phyloP scores from a whole-genome alignment of 2,329 filamentous ascomycete species.

The Tolypocladium nubicola region DNA sequence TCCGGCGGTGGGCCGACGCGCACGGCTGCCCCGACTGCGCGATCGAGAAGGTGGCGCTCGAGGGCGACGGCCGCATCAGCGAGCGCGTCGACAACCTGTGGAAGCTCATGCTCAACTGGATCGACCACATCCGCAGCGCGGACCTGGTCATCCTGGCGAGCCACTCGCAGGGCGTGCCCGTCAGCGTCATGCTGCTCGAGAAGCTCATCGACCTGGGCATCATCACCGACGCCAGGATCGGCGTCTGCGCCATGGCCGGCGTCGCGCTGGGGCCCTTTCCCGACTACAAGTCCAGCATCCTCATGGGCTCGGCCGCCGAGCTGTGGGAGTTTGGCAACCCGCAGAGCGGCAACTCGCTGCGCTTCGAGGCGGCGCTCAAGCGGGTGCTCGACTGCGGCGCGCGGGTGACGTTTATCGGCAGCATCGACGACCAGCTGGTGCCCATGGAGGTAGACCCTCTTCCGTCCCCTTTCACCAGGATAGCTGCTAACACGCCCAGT shows the following conservation, averaged over 20 bases:
- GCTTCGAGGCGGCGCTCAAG: constrained; percentile 68
- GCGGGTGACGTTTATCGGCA: constrained; percentile 78
- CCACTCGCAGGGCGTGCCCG: constrained; percentile 92
- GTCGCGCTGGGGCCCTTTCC: constrained; percentile 89
- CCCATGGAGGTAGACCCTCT: constrained; percentile 60
- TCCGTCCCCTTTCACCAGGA: not conserved
- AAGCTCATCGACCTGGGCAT: constrained; percentile 88
- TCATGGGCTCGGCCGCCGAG: constrained; percentile 86
- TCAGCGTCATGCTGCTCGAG: constrained; percentile 82
- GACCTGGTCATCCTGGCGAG: constrained; percentile 90
- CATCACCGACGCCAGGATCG: constrained; percentile 64
- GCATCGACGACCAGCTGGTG: constrained; percentile 93
- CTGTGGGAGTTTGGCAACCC: constrained; percentile 87
- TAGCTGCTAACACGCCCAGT: constrained; percentile 32
- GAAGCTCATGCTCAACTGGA: constrained; percentile 91
- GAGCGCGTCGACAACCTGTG: constrained; percentile 87
- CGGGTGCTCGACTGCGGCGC: constrained; percentile 68
- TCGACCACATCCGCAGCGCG: constrained; percentile 76
- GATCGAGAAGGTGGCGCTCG: constrained; percentile 87
- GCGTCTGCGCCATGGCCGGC: constrained; percentile 82
- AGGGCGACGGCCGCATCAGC: constrained; percentile 85
- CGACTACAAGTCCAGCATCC: constrained; percentile 80
- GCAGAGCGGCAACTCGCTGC: constrained; percentile 69
- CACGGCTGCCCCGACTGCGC: constrained; percentile 66
- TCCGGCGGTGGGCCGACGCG: constrained; percentile 69